These are phyloP conservation scores for Bruguiera sexangula DNA, from an alignment of 345 rosid species.

Conservation along the genomic window DNA sequence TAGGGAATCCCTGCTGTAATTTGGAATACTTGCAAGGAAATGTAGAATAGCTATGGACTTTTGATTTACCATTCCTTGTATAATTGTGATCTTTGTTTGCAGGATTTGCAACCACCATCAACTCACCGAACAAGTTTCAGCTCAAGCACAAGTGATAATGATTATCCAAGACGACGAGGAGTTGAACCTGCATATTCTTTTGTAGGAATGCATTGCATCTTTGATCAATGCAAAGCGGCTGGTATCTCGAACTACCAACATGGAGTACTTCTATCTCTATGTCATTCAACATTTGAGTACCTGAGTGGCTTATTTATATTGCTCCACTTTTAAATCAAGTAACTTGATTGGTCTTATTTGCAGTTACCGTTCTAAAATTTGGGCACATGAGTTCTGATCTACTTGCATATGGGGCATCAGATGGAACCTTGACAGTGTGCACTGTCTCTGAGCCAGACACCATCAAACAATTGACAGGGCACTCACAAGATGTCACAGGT, in stretches of 20 bases:
- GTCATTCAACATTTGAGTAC: not conserved
- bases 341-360: conserved; percentile 28
- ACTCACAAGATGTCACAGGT: conserved; percentile 99
- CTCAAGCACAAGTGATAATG: conserved; percentile 71
- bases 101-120: conserved; percentile 70
- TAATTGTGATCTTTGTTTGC: conserved; percentile 22
- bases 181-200: conserved; percentile 87
- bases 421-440: conserved; percentile 89
- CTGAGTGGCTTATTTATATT: not conserved
- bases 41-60: not conserved
- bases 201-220: conserved; percentile 96
- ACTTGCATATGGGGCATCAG: conserved; percentile 93
- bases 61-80: conserved; percentile 3
- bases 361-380: conserved; percentile 93
- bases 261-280: not conserved
- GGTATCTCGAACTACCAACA: conserved; percentile 39
- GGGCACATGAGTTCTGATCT: conserved; percentile 93
- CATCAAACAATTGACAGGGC: conserved; percentile 59
- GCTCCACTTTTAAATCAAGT: conserved; percentile 1
- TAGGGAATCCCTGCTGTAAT: no score
- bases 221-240: conserved; percentile 91
- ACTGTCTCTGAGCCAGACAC: conserved; percentile 71
- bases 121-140: conserved; percentile 78
- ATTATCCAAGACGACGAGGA: conserved; percentile 49
- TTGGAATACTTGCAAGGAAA: conserved; percentile 3